Conservation (phyloP, 176 grass and related monocot genomes). For the Musa schizocarpa region DNA sequence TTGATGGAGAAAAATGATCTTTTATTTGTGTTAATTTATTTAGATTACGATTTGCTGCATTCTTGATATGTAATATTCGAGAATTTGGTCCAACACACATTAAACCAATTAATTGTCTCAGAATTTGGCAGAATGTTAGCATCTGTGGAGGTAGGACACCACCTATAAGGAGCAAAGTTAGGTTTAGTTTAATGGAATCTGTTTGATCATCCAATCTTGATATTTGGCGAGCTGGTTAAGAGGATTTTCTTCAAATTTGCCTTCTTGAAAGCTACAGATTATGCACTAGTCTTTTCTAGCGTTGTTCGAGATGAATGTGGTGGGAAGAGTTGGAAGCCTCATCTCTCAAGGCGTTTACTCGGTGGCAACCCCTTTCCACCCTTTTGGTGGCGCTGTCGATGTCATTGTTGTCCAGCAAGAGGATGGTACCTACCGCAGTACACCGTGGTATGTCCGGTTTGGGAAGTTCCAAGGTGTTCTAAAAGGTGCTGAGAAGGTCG, state of each 20-base stretch:
- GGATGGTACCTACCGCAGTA: constrained; percentile 88
- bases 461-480: constrained; percentile 98
- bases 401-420: constrained; percentile 86
- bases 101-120: background rate
- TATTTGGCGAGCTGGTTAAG: background rate
- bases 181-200: background rate
- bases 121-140: background rate
- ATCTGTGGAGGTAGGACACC: background rate
- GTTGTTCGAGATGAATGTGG: constrained; percentile 57
- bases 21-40: background rate
- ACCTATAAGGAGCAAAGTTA: background rate
- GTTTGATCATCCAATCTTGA: background rate
- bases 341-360: constrained; percentile 96
- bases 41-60: background rate
- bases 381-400: constrained; percentile 89
- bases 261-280: background rate
- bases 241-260: background rate
- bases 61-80: background rate
- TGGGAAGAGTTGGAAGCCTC: constrained; percentile 76
- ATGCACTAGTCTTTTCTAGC: background rate
- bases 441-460: constrained; percentile 99
- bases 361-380: constrained; percentile 91
- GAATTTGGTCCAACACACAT: background rate
- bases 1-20: background rate
- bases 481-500: constrained; percentile 83